Conservation (phyloP, 164 flowering plant species). For the Umbilicus rupestris region DNA sequence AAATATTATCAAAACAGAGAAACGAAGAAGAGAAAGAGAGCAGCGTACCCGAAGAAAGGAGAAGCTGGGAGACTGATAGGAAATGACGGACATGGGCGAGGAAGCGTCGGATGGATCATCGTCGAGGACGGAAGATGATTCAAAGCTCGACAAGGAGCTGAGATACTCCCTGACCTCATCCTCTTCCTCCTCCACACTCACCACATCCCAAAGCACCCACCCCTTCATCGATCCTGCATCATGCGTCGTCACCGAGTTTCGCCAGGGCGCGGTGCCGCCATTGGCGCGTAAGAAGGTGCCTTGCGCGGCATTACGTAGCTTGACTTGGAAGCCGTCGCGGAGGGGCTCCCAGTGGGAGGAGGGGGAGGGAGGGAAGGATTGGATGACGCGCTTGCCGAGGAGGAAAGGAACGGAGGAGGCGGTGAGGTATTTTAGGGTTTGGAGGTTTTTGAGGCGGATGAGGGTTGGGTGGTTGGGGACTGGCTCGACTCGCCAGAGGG, state of each 20-base stretch:
- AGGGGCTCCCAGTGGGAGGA: constrained; percentile 44
- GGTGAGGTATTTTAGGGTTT: constrained; percentile 33
- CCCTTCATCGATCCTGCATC: constrained; percentile 29
- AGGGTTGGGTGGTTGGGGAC: constrained; percentile 14
- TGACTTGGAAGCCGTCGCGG: constrained; percentile 61
- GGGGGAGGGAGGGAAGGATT: constrained; percentile 17
- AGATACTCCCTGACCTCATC: constrained; percentile 17
- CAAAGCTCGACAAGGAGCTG: constrained; percentile 26
- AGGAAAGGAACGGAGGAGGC: constrained; percentile 45
- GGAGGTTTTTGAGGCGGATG: constrained; percentile 42
- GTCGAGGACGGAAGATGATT: constrained; percentile 34
- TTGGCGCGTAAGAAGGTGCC: constrained; percentile 58
- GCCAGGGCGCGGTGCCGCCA: constrained; percentile 76
- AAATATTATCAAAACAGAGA: neutral
- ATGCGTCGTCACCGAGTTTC: constrained; percentile 66
- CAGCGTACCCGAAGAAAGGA: constrained; percentile 12
- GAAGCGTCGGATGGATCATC: constrained; percentile 18
- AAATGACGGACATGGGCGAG: constrained; percentile 25
- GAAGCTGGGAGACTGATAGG: constrained; percentile 5
- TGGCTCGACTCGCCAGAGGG: constrained; percentile 41
- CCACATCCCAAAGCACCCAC: constrained; percentile 70
- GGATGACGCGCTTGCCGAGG: constrained; percentile 38
- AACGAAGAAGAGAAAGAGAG: neutral
- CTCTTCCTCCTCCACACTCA: constrained; percentile 21
- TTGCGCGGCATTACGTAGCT: constrained; percentile 26